Base-by-base conservation (phyloP, 75 land plant genomes). In the Larix kaempferi region DNA sequence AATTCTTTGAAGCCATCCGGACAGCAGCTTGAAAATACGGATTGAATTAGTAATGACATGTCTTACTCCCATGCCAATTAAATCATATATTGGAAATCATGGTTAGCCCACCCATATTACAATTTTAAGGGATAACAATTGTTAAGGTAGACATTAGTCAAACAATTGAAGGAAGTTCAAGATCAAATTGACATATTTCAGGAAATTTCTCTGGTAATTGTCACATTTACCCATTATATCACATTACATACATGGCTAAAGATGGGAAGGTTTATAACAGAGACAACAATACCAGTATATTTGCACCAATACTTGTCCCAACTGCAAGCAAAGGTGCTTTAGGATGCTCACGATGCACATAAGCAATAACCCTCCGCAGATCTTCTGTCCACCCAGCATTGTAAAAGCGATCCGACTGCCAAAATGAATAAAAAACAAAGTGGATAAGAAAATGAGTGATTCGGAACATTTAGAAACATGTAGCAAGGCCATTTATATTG, bases 361-460 rank as follows among this genome's bases (percentile, higher is more conserved):
- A 78, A 16, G 84, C 77, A 77, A 89, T 63, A 55, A 97, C 82
- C 74, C 58, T 83, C 57, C 99, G 86, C 62, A 89, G 26, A 86
- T 97, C 99, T 71, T 90, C 95, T 71, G 99, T 98, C 98, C 99
- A 98, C 56, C 98, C 99, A 75, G 98, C 99, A 93, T 98, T 92
- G 77, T 98, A 98, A 77, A 98, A 93, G 69, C 88, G 83, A 83
- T 95, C 98, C 56, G 99, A 91, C 99, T 97, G 91, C 61, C 75
- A 65, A 56, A 75, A 55, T 23, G 22, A 22, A 26, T 56, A 52
- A 73, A 73, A 3, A 13, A 27, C 57, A 27, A 55, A 1, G 54
- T 10, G 2, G 11, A 49, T 10, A 49, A 49, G 54, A 11, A 49
- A 10, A 49, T 2, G 11, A 49, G 54, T 49, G 12, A 1, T 10